phyloP scores from a whole-genome alignment of 352 stramenopile genomes.

The Phytophthora hibernalis region DNA sequence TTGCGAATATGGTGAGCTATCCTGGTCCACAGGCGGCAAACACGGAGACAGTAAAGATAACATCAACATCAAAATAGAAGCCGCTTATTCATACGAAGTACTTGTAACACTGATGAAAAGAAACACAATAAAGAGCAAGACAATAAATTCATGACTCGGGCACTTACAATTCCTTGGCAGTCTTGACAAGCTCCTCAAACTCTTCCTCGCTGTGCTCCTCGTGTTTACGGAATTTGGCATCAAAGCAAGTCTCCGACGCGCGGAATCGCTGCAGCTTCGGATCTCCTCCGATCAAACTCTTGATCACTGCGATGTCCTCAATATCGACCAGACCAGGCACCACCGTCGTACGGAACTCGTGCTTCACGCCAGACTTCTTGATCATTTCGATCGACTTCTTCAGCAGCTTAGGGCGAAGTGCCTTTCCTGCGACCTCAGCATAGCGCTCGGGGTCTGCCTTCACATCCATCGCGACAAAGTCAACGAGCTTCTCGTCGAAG shows the following conservation, averaged over 20 bases:
- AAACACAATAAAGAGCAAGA: neutral
- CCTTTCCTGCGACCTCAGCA: slow-evolving; percentile 33
- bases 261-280: slow-evolving; percentile 40
- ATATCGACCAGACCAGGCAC: slow-evolving; percentile 40
- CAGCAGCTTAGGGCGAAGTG: slow-evolving; percentile 35
- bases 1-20: too few species aligned
- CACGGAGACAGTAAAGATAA: too few species aligned
- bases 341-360: slow-evolving; percentile 42
- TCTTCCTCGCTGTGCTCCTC: slow-evolving; percentile 39
- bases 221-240: slow-evolving; percentile 31
- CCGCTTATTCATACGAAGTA: too few species aligned
- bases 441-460: slow-evolving; percentile 39
- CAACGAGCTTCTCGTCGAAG: slow-evolving; percentile 36
- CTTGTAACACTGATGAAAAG: too few species aligned
- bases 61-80: too few species aligned
- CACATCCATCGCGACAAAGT: slow-evolving; percentile 43
- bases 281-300: slow-evolving; percentile 24
- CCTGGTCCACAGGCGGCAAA: too few species aligned
- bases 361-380: slow-evolving; percentile 37
- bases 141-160: neutral
- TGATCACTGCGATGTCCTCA: slow-evolving; percentile 38
- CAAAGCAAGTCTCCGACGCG: slow-evolving; percentile 34
- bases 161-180: slow-evolving; percentile 25
- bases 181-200: slow-evolving; percentile 31
- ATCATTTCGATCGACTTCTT: slow-evolving; percentile 40